A percentile compares a stretch with the other conserved stretches of the same genome.
These are phyloP conservation scores for Xylaria longipes DNA, from an alignment of 495 filamentous ascomycete genomes.

Conservation along the genomic window DNA sequence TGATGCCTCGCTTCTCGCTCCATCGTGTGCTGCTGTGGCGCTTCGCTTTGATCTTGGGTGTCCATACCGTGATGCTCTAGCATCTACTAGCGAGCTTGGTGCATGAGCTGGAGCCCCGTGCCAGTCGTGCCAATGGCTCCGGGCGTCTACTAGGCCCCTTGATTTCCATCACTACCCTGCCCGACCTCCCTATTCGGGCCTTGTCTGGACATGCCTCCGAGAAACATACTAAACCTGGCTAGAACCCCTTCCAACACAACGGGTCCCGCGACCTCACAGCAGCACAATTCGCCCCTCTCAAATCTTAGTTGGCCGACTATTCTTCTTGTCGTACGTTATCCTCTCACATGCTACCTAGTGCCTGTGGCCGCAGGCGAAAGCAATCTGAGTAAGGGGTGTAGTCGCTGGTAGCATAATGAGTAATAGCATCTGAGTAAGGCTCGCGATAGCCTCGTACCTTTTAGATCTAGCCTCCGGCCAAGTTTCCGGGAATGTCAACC, in stretches of 20 bases:
- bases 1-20: background rate
- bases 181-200: slow-evolving; percentile 38
- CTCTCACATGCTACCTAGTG: background rate
- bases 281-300: background rate
- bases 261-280: slow-evolving; percentile 25
- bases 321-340: slow-evolving; percentile 1
- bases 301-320: slow-evolving; percentile 23
- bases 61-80: background rate
- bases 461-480: slow-evolving; percentile 7
- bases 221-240: slow-evolving; percentile 32
- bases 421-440: slow-evolving; percentile 11
- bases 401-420: no score
- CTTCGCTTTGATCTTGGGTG: background rate
- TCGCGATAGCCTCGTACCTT: slow-evolving; percentile 16
- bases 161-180: slow-evolving; percentile 27
- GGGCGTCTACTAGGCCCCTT: slow-evolving; percentile 9
- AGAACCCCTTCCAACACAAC: slow-evolving; percentile 28
- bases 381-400: slow-evolving; percentile 6
- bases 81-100: slow-evolving; percentile 14
- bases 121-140: slow-evolving; percentile 7
- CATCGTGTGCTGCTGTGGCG: background rate
- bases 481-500: slow-evolving; percentile 29
- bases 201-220: slow-evolving; percentile 32
- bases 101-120: slow-evolving; percentile 11
- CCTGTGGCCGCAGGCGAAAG: background rate